These are phyloP conservation scores for Poteriospumella lacustris DNA, from an alignment of 108 stramenopile genomes.

Conservation along the genomic window DNA sequence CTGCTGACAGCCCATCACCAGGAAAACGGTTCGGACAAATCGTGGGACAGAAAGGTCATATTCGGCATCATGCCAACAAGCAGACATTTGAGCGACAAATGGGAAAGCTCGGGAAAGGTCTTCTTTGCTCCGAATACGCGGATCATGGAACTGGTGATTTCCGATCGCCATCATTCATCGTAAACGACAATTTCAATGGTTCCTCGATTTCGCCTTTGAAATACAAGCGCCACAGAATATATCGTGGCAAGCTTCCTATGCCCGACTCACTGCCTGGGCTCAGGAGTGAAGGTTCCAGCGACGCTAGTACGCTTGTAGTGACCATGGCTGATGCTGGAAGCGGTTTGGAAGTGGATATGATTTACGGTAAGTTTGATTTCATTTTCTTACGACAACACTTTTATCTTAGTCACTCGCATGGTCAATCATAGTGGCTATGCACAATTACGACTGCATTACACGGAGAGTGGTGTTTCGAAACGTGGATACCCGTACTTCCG, in stretches of 20 bases:
- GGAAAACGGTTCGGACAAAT: background rate
- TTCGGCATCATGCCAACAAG: background rate
- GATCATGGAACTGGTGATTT: constrained; percentile 27
- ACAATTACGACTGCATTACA: background rate
- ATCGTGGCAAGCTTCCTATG: background rate
- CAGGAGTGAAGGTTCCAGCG: background rate
- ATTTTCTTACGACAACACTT: no score
- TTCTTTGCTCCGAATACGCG: background rate
- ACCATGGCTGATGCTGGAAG: background rate
- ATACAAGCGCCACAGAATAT: background rate
- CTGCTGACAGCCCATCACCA: background rate
- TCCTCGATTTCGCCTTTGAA: background rate
- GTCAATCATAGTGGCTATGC: background rate
- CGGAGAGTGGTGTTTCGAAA: background rate
- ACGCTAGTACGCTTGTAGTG: background rate
- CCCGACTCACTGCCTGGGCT: background rate
- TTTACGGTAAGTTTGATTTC: background rate
- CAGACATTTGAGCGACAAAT: background rate
- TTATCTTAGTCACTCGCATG: background rate
- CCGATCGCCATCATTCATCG: constrained; percentile 21
- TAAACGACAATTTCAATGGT: constrained; percentile 4
- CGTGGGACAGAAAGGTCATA: background rate
- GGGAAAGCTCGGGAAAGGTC: background rate
- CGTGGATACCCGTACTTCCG: background rate
- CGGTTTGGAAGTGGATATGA: constrained; percentile 17